Conservation (phyloP, 75 land plant genomes). For the Adiantum capillusveneris region DNA sequence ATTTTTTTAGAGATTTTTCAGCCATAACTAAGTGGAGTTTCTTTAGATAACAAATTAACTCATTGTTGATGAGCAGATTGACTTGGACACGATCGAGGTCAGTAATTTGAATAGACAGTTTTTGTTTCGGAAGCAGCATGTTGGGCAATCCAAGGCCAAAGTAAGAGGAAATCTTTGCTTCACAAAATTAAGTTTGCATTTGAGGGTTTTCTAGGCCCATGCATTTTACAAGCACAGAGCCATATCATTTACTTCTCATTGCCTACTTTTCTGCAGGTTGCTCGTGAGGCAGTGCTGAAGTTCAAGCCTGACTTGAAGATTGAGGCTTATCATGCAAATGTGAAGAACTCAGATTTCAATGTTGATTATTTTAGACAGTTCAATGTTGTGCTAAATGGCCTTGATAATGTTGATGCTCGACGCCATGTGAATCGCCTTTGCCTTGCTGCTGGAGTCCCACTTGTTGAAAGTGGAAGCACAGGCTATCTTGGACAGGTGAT, state of each 20-base stretch:
- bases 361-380: constrained; percentile 94
- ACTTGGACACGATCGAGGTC: constrained; percentile 99
- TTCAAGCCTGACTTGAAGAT: constrained; percentile 84
- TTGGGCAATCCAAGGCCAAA: constrained; percentile 96
- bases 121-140: constrained; percentile 80
- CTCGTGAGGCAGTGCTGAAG: constrained; percentile 88
- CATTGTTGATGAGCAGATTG: constrained; percentile 92
- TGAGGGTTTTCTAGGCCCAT: too few species aligned
- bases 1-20: too few species aligned
- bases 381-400: constrained; percentile 90
- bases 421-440: constrained; percentile 98
- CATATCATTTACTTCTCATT: too few species aligned
- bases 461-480: constrained; percentile 99
- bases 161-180: constrained; percentile 33
- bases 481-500: constrained; percentile 97
- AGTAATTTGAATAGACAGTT: constrained; percentile 97
- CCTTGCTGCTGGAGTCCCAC: constrained; percentile 91
- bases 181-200: too few species aligned
- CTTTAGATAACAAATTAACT: too few species aligned
- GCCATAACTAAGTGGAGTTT: not conserved
- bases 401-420: constrained; percentile 96
- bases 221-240: too few species aligned
- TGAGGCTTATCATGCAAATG: constrained; percentile 87
- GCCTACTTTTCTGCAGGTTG: constrained; percentile 49
- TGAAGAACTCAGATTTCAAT: constrained; percentile 78